Evolutionary conservation across 441 rosid genomes (phyloP).

Genomic region (Adansonia madagascariensis): DNA sequence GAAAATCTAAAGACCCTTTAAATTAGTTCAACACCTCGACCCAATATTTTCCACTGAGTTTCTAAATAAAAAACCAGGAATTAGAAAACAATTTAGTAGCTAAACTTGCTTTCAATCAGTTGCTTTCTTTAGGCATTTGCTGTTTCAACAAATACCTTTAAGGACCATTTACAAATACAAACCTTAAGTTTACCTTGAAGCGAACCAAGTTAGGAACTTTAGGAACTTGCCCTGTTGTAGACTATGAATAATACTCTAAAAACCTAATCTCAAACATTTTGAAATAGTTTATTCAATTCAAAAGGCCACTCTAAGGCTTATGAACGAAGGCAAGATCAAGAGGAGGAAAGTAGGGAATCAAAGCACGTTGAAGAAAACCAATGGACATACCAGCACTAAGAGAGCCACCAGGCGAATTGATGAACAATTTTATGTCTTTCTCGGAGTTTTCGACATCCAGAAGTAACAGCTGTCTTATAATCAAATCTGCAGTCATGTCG

Average conservation of each 20-base stretch:
- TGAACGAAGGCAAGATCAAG: not conserved
- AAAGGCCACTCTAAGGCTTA: not conserved
- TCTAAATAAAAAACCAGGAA: not conserved
- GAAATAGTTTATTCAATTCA: not conserved
- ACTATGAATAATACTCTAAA: not conserved
- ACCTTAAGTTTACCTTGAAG: not conserved
- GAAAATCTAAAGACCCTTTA: not conserved
- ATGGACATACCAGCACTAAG: constrained; percentile 72
- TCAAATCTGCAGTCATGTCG: constrained; percentile 79
- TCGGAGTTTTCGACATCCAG: constrained; percentile 81
- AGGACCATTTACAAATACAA: not conserved
- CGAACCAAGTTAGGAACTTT: constrained; percentile 4
- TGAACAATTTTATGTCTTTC: constrained; percentile 75
- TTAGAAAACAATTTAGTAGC: not conserved
- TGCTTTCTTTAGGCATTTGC: not conserved
- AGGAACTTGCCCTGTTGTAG: not conserved
- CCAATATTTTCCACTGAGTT: not conserved
- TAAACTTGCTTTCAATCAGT: not conserved
- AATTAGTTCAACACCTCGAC: no score
- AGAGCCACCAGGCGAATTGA: constrained; percentile 95
- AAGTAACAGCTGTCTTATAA: constrained; percentile 83
- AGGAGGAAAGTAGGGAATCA: not conserved
- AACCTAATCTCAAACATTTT: not conserved
- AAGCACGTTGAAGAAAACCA: not conserved
- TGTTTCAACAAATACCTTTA: not conserved